Evolutionary conservation across 2,329 filamentous ascomycete species (phyloP).

Genomic region (Huntiella bhutanensis): DNA sequence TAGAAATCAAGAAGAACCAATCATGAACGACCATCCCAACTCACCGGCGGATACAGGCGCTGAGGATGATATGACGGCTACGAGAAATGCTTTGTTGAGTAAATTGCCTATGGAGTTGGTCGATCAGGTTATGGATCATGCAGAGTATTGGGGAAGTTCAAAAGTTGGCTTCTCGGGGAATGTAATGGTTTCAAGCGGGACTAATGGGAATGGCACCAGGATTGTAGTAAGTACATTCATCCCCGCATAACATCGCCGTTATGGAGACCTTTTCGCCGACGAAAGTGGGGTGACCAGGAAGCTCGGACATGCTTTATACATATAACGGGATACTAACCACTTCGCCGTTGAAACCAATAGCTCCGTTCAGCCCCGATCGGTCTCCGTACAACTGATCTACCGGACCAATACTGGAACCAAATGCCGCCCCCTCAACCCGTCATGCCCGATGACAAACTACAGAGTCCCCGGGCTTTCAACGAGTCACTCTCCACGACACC

Average conservation of each 20-base stretch:
- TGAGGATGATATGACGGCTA: slow-evolving; percentile 26
- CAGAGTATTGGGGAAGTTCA: slow-evolving; percentile 41
- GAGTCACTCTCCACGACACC: slow-evolving; percentile 13
- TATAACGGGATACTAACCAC: no score
- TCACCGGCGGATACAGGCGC: neutral
- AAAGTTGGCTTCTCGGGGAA: slow-evolving; percentile 15
- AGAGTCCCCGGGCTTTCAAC: neutral
- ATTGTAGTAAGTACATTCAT: slow-evolving; percentile 2
- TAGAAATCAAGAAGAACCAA: no score
- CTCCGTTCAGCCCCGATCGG: slow-evolving; percentile 25
- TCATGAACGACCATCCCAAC: neutral
- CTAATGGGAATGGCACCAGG: neutral
- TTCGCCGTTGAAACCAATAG: slow-evolving; percentile 15
- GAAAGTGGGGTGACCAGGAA: no score
- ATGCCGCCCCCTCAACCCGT: neutral
- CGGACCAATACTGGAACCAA: neutral
- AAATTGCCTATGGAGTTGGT: slow-evolving; percentile 33
- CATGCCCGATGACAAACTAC: neutral
- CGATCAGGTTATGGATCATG: slow-evolving; percentile 36
- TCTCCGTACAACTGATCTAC: slow-evolving; percentile 14
- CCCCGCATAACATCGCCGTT: no score
- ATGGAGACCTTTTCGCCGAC: no score
- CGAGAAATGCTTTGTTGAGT: slow-evolving; percentile 28
- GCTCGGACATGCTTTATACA: no score
- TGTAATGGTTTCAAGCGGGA: neutral